phyloP scores from a whole-genome alignment of 2,329 filamentous ascomycete species.

The Calonectria pteridis region DNA sequence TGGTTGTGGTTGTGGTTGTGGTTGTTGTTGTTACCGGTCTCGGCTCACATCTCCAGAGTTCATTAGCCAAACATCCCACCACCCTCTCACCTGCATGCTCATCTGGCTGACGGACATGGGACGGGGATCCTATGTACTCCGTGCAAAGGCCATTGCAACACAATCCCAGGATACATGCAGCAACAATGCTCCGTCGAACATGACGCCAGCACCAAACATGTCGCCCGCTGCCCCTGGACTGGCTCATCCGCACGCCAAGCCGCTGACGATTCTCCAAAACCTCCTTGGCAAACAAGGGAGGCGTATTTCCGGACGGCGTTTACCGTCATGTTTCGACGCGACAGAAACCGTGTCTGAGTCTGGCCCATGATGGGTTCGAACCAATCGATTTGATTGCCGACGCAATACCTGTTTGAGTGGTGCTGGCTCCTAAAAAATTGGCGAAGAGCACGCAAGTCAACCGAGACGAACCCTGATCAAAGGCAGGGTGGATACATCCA shows the following conservation, averaged over 20 bases:
- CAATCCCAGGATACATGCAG: slow-evolving; percentile 29
- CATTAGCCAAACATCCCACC: slow-evolving; percentile 17
- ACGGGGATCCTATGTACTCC: not conserved
- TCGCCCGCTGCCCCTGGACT: slow-evolving; percentile 3
- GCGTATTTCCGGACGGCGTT: not conserved
- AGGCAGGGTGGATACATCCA: not conserved
- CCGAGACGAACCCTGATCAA: not conserved
- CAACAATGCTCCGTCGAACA: slow-evolving; percentile 1
- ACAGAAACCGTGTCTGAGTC: not conserved
- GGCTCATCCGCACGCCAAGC: slow-evolving; percentile 3
- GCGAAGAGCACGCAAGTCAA: not conserved
- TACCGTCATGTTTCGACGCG: not conserved
- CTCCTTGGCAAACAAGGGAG: slow-evolving; percentile 6
- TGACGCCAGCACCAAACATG: slow-evolving; percentile 8
- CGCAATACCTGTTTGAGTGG: not conserved
- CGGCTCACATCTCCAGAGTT: not conserved
- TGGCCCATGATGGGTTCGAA: not conserved
- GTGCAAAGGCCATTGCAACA: slow-evolving; percentile 23
- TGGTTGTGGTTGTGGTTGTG: not conserved
- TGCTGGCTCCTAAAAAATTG: not conserved
- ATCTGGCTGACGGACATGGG: slow-evolving; percentile 25
- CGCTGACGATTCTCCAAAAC: not conserved
- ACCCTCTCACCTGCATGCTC: slow-evolving; percentile 2
- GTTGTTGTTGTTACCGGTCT: not conserved
- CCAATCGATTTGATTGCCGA: not conserved